A percentile compares a stretch with the other conserved stretches of the same genome.
Conservation (phyloP, 2,329 filamentous ascomycete species). For the Ophiostoma sp. region DNA sequence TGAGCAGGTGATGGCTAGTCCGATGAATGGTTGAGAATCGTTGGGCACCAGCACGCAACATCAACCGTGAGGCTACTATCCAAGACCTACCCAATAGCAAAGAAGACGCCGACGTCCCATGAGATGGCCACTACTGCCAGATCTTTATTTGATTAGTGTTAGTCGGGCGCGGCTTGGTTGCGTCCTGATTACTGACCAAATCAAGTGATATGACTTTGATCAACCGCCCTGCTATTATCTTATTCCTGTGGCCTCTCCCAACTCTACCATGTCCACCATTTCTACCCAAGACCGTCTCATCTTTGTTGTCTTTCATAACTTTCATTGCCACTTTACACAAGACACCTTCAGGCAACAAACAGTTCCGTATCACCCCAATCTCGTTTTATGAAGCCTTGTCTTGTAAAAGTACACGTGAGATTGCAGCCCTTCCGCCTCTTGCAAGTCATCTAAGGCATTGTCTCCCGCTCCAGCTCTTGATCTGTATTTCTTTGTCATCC, state of each 20-base stretch:
- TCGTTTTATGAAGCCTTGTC: conserved; percentile 11
- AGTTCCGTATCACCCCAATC: conserved; percentile 5
- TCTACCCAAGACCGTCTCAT: background rate
- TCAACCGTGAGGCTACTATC: background rate
- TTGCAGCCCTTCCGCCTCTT: background rate
- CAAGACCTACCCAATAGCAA: background rate
- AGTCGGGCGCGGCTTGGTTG: background rate
- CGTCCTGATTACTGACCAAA: background rate
- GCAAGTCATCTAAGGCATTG: background rate
- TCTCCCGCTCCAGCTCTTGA: background rate
- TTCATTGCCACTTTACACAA: conserved; percentile 4
- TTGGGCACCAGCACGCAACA: background rate
- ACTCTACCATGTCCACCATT: background rate
- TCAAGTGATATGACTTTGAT: background rate
- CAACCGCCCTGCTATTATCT: background rate
- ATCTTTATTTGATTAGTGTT: background rate
- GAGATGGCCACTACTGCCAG: background rate
- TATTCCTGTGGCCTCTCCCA: background rate
- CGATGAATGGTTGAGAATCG: background rate
- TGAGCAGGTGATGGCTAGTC: background rate
- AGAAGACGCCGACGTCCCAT: no score
- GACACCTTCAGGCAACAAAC: background rate
- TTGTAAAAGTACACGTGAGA: conserved; percentile 10
- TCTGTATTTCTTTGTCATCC: background rate
- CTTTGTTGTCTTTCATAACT: conserved; percentile 7